These are phyloP conservation scores for Filobasidium floriforme DNA, from an alignment of 768 basidiomycete species.

Conservation along the genomic window DNA sequence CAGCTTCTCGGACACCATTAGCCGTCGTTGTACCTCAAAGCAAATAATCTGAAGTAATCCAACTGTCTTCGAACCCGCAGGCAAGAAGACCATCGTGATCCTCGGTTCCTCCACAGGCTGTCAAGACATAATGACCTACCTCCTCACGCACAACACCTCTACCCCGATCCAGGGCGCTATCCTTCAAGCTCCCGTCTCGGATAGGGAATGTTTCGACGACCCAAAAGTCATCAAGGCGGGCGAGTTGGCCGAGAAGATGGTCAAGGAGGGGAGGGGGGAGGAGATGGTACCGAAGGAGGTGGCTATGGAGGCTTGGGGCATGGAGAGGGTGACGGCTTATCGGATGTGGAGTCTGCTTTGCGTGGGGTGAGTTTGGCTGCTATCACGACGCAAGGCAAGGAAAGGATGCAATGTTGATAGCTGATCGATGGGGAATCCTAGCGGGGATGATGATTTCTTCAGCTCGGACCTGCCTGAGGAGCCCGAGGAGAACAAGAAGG, in stretches of 20 bases:
- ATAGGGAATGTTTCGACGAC: conserved; percentile 30
- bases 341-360: conserved; percentile 34
- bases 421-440: neutral
- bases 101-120: conserved; percentile 44
- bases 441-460: conserved; percentile 45
- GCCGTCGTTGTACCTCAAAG: no score
- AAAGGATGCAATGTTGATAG: neutral
- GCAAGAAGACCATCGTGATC: conserved; percentile 31
- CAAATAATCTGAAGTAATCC: no score
- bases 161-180: conserved; percentile 37
- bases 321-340: conserved; percentile 30
- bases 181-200: conserved; percentile 43
- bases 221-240: conserved; percentile 13
- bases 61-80: conserved; percentile 14
- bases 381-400: no score
- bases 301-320: conserved; percentile 18
- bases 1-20: no score
- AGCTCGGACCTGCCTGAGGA: conserved; percentile 32
- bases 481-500: neutral
- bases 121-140: conserved; percentile 40
- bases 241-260: conserved; percentile 27
- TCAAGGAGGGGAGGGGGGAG: conserved; percentile 31
- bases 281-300: conserved; percentile 29
- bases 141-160: conserved; percentile 20
- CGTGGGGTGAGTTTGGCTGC: conserved; percentile 32